phyloP scores from a whole-genome alignment of 2,329 filamentous ascomycete species.

The Fusarium sterilihyphosum region DNA sequence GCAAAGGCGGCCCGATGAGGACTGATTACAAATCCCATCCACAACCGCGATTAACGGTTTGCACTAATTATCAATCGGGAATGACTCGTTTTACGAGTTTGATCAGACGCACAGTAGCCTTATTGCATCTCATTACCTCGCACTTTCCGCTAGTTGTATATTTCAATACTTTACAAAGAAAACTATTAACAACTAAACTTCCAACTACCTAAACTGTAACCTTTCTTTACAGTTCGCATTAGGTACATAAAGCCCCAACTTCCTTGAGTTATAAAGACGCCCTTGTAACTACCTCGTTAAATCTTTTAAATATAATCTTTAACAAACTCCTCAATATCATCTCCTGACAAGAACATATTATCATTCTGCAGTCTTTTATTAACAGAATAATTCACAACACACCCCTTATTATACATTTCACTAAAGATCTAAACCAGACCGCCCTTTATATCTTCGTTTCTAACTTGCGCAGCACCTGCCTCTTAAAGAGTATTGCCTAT shows the following conservation, averaged over 20 bases:
- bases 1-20: not conserved
- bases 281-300: too few relatives aligned
- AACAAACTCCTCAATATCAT: not conserved
- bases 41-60: not conserved
- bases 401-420: not conserved
- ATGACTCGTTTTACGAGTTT: not conserved
- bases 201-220: too few relatives aligned
- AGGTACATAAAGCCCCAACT: not conserved
- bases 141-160: not conserved
- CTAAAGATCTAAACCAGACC: not conserved
- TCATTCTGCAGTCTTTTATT: not conserved
- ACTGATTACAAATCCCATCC: not conserved
- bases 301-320: too few relatives aligned
- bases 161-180: not conserved
- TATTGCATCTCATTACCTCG: not conserved
- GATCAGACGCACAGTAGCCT: not conserved
- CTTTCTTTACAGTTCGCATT: rapidly evolving
- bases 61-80: too few relatives aligned
- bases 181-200: too few relatives aligned
- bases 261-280: not conserved
- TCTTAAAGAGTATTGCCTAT: too few relatives aligned
- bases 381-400: not conserved
- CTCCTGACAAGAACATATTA: not conserved
- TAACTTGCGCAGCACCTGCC: not conserved
- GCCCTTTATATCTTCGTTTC: not conserved